Evolutionary conservation across 163 green algal genomes (phyloP).

Genomic region (Scenedesmus sp.): DNA sequence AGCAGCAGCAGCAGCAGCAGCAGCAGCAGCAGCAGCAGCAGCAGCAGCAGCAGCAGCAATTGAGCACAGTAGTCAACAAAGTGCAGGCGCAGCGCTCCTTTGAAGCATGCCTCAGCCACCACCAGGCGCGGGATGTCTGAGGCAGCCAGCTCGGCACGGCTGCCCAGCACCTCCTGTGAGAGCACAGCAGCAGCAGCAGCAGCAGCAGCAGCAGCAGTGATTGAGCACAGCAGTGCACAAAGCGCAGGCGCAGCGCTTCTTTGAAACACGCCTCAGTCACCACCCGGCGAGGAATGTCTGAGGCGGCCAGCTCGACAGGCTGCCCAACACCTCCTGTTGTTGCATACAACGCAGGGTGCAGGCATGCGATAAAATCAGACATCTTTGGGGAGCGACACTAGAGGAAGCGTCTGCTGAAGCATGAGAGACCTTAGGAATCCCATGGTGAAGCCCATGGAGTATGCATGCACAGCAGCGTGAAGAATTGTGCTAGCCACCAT

Average conservation of each 20-base stretch:
- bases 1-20: neutral
- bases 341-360: neutral
- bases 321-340: slow-evolving; percentile 23
- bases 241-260: slow-evolving; percentile 51
- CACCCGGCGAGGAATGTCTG: slow-evolving; percentile 30
- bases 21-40: neutral
- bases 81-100: slow-evolving; percentile 50
- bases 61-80: too few relatives aligned
- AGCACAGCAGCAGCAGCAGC: neutral
- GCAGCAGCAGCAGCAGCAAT: too few relatives aligned
- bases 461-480: too few relatives aligned
- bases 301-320: neutral
- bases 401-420: too few relatives aligned
- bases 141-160: neutral
- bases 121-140: slow-evolving; percentile 35
- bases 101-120: slow-evolving; percentile 50
- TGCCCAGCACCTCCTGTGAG: slow-evolving; percentile 31
- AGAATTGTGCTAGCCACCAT: too few relatives aligned
- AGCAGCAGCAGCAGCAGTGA: too few relatives aligned
- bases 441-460: too few relatives aligned
- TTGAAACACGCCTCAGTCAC: slow-evolving; percentile 50
- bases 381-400: too few relatives aligned
- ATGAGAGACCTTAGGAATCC: too few relatives aligned
- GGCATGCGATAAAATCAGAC: too few relatives aligned
- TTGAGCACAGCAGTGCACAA: too few relatives aligned